Percentiles rank a stretch among this genome's conserved stretches.
Evolutionary conservation across 2,329 filamentous ascomycete species (phyloP).

Genomic region (Scytalidium sp.): DNA sequence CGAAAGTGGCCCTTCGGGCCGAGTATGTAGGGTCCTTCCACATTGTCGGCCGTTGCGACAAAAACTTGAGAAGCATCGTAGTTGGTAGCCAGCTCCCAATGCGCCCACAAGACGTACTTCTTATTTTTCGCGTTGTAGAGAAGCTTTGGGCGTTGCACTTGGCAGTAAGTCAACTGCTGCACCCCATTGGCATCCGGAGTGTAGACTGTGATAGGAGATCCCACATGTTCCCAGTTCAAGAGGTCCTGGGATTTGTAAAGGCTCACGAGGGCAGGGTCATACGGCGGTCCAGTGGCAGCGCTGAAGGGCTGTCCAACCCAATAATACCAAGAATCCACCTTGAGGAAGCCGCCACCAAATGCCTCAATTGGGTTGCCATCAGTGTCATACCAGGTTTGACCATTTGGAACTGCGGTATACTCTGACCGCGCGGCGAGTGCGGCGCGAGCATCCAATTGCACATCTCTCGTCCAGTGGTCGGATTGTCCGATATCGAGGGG

Average conservation of each 20-base stretch:
- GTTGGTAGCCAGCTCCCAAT: slow-evolving; percentile 2
- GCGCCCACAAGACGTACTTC: slow-evolving; percentile 6
- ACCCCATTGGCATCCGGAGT: slow-evolving; percentile 6
- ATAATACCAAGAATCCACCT: slow-evolving; percentile 4
- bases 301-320: slow-evolving; percentile 5
- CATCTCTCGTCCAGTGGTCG: background rate
- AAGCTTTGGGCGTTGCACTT: slow-evolving; percentile 4
- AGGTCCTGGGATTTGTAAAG: slow-evolving; percentile 6
- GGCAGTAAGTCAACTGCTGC: slow-evolving; percentile 3
- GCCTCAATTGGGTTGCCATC: slow-evolving; percentile 3
- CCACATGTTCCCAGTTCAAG: slow-evolving; percentile 6
- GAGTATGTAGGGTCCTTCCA: slow-evolving; percentile 5
- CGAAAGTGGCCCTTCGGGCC: slow-evolving; percentile 3
- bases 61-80: slow-evolving; percentile 3
- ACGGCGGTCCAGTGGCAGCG: background rate
- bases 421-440: background rate
- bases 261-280: background rate
- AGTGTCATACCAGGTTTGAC: slow-evolving; percentile 4
- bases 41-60: slow-evolving; percentile 3
- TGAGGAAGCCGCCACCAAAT: slow-evolving; percentile 2
- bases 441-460: background rate
- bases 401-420: slow-evolving; percentile 3
- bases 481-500: background rate
- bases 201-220: slow-evolving; percentile 2
- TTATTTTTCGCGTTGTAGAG: slow-evolving; percentile 1